These are phyloP conservation scores for Cercospora sesami DNA, from an alignment of 2,329 filamentous ascomycete species.

Conservation along the genomic window DNA sequence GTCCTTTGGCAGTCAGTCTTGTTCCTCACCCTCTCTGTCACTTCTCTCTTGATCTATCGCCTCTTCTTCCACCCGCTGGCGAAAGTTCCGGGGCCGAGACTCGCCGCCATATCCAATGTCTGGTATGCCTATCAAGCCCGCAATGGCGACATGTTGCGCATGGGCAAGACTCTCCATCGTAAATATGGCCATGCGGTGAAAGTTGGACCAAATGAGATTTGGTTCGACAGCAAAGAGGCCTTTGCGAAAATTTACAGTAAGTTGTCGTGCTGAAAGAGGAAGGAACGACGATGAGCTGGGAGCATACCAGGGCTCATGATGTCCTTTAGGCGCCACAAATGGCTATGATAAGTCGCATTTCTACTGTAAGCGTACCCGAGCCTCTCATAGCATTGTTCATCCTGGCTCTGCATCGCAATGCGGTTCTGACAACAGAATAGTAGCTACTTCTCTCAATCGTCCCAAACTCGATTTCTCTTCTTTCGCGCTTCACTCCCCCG, in stretches of 20 bases:
- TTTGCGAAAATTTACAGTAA: constrained; percentile 24
- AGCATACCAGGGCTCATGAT: neutral
- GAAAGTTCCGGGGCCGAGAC: constrained; percentile 39
- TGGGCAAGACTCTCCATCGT: constrained; percentile 36
- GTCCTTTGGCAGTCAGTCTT: neutral
- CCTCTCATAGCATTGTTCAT: neutral
- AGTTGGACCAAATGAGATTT: constrained; percentile 50
- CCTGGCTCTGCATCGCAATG: neutral
- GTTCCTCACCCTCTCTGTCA: neutral
- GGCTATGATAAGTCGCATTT: constrained; percentile 25
- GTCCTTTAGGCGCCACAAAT: constrained; percentile 6
- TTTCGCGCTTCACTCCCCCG: constrained; percentile 13
- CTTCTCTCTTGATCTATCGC: constrained; percentile 28
- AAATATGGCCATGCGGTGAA: constrained; percentile 49
- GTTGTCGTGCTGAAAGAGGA: neutral
- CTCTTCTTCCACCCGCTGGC: constrained; percentile 40
- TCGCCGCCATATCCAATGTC: constrained; percentile 35
- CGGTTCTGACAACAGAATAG: constrained; percentile 9
- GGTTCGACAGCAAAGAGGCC: constrained; percentile 23
- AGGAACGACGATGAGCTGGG: neutral
- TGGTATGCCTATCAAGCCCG: constrained; percentile 26
- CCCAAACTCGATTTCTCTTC: constrained; percentile 12
- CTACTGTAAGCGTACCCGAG: constrained; percentile 7
- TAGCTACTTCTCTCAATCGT: constrained; percentile 20
- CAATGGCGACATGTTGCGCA: constrained; percentile 20